Conservation (phyloP, 257 asterid genomes). For the Handroanthus guayacan region DNA sequence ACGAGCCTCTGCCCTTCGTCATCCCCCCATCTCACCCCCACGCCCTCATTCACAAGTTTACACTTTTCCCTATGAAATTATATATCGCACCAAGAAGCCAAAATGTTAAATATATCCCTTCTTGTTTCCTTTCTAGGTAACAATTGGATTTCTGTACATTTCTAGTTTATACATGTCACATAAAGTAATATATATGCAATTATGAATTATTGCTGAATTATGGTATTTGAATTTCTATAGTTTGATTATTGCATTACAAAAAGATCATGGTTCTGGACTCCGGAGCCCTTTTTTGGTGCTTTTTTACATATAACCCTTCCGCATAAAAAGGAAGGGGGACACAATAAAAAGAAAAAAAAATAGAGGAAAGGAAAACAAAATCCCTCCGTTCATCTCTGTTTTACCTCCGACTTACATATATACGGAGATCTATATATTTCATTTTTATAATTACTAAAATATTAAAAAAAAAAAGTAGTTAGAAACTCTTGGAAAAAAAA, state of each 20-base stretch:
- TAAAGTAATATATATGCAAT: background rate
- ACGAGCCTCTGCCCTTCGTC: constrained; percentile 50
- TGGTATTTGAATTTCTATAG: constrained; percentile 7
- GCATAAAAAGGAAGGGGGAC: constrained; percentile 33
- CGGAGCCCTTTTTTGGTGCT: constrained; percentile 7
- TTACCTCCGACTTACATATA: constrained; percentile 39
- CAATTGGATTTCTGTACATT: constrained; percentile 27
- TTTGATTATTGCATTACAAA: constrained; percentile 43
- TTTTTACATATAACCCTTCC: constrained; percentile 44
- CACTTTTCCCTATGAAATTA: constrained; percentile 30
- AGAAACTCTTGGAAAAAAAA: constrained; percentile 33
- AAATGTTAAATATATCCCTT: constrained; percentile 16
- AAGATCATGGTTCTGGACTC: constrained; percentile 6
- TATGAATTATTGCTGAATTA: background rate
- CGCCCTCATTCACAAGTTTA: constrained; percentile 21
- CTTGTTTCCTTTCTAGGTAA: constrained; percentile 35
- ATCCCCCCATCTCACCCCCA: constrained; percentile 35
- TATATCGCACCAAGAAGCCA: background rate
- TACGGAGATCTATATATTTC: constrained; percentile 37
- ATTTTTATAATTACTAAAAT: constrained; percentile 36
- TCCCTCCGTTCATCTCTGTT: constrained; percentile 33
- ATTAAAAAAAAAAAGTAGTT: constrained; percentile 31
- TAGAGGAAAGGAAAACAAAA: background rate
- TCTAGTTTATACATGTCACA: background rate
- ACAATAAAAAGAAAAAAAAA: background rate